Conservation (phyloP, 1,284 basidiomycete genomes). For the Apiotrichum laibachii region DNA sequence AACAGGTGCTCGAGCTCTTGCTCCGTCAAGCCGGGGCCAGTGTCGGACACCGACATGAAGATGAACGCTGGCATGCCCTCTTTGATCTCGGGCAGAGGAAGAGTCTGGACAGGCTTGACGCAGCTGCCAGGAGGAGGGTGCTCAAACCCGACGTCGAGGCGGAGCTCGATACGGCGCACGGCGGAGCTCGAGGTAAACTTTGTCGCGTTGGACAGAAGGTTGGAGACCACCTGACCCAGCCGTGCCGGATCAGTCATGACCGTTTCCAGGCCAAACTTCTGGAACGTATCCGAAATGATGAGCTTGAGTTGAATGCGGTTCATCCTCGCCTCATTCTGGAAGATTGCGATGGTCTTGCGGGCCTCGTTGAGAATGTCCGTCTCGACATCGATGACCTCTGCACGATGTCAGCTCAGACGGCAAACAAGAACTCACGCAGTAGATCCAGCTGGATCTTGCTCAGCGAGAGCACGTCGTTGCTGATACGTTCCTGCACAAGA, state of each 20-base stretch:
- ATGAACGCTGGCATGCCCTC: slow-evolving; percentile 20
- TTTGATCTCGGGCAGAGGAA: neutral
- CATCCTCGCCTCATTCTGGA: slow-evolving; percentile 45
- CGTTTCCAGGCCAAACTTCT: slow-evolving; percentile 6
- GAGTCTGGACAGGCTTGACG: neutral
- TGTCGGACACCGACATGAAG: slow-evolving; percentile 25
- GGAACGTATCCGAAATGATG: slow-evolving; percentile 6
- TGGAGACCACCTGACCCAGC: slow-evolving; percentile 33
- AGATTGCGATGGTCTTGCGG: slow-evolving; percentile 35
- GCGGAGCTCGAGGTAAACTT: slow-evolving; percentile 24
- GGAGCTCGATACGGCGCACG: slow-evolving; percentile 8
- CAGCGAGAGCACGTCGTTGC: slow-evolving; percentile 48
- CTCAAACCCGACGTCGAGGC: slow-evolving; percentile 24
- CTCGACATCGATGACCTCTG: slow-evolving; percentile 29
- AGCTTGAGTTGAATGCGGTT: slow-evolving; percentile 30
- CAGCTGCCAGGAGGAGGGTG: slow-evolving; percentile 21
- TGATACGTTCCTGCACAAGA: slow-evolving; percentile 48
- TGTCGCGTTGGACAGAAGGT: slow-evolving; percentile 32
- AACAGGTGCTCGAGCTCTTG: slow-evolving; percentile 29
- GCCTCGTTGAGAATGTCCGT: slow-evolving; percentile 34
- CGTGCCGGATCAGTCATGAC: slow-evolving; percentile 33
- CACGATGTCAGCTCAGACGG: neutral
- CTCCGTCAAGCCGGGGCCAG: slow-evolving; percentile 31
- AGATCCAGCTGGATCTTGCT: slow-evolving; percentile 44
- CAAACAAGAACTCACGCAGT: slow-evolving; percentile 4